A percentile compares a stretch with the other conserved stretches of the same genome.
These are phyloP conservation scores for Rhizopogon vesiculosus DNA, from an alignment of 768 basidiomycete genomes.

Conservation along the genomic window DNA sequence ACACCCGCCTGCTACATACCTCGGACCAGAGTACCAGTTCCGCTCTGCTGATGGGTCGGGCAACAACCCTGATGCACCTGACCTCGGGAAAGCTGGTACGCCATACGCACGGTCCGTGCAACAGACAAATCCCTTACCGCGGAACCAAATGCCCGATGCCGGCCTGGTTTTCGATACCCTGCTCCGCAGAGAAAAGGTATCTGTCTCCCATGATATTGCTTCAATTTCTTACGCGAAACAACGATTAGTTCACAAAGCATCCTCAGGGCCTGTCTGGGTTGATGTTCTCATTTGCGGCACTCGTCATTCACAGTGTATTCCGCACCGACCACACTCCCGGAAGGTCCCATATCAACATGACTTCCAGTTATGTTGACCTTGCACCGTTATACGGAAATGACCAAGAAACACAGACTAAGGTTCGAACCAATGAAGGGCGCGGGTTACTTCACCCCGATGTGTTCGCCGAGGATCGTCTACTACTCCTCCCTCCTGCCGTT, in stretches of 20 bases:
- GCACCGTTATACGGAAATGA: slow-evolving; percentile 79
- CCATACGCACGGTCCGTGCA: slow-evolving; percentile 86
- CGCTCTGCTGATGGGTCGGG: slow-evolving; percentile 72
- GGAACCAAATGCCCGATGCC: slow-evolving; percentile 69
- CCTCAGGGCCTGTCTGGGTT: slow-evolving; percentile 74
- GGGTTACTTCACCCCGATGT: slow-evolving; percentile 66
- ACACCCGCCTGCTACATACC: slow-evolving; percentile 70
- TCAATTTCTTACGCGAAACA: slow-evolving; percentile 1
- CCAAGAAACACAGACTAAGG: slow-evolving; percentile 51
- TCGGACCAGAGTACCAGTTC: slow-evolving; percentile 60
- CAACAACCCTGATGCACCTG: slow-evolving; percentile 69
- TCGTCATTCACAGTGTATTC: slow-evolving; percentile 87
- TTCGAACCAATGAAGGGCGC: slow-evolving; percentile 53
- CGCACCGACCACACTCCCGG: slow-evolving; percentile 66
- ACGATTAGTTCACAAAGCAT: slow-evolving; percentile 60
- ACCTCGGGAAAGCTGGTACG: slow-evolving; percentile 72
- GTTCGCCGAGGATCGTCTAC: slow-evolving; percentile 75
- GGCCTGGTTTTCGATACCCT: slow-evolving; percentile 80
- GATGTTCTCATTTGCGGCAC: slow-evolving; percentile 80
- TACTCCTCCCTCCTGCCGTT: slow-evolving; percentile 75
- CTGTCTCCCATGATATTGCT: background rate
- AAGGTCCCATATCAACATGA: slow-evolving; percentile 61
- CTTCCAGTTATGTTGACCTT: slow-evolving; percentile 84
- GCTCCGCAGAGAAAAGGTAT: slow-evolving; percentile 64
- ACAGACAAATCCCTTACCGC: slow-evolving; percentile 58